Conservation (phyloP, 192 early-diverging fungal genomes). For the Gamsiella multidivaricata region DNA sequence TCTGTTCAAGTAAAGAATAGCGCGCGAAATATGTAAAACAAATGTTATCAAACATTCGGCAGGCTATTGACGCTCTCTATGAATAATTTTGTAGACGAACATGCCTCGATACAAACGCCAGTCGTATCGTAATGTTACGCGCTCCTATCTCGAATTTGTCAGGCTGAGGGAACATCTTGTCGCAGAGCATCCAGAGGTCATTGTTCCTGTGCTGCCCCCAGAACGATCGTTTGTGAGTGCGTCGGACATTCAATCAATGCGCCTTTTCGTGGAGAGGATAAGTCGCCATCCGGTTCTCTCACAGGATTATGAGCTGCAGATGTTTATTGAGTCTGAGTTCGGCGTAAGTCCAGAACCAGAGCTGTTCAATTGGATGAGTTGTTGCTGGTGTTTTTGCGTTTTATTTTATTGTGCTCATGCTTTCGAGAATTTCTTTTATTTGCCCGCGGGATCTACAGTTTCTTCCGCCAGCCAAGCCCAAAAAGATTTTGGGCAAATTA, state of each 20-base stretch:
- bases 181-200: conserved; percentile 54
- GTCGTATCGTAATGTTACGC: conserved; percentile 51
- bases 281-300: conserved; percentile 52
- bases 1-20: conserved; percentile 28
- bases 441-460: too few relatives aligned
- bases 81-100: conserved; percentile 49
- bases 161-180: conserved; percentile 51
- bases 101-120: conserved; percentile 49
- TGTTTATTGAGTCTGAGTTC: conserved; percentile 60
- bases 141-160: conserved; percentile 56
- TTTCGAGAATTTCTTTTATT: neutral
- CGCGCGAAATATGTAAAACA: too few relatives aligned
- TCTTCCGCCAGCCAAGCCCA: conserved; percentile 50
- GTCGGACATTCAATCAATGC: conserved; percentile 49
- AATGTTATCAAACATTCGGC: neutral
- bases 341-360: conserved; percentile 26
- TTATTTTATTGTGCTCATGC: neutral
- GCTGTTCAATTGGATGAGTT: neutral
- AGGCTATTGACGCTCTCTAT: neutral
- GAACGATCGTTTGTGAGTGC: conserved; percentile 46
- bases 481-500: conserved; percentile 39
- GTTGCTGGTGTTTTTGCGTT: neutral
- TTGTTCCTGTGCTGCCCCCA: conserved; percentile 54
- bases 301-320: conserved; percentile 56
- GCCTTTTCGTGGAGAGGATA: conserved; percentile 50